These are phyloP conservation scores for Penicillium sp. DNA, from an alignment of 2,329 filamentous ascomycete species.

Conservation along the genomic window DNA sequence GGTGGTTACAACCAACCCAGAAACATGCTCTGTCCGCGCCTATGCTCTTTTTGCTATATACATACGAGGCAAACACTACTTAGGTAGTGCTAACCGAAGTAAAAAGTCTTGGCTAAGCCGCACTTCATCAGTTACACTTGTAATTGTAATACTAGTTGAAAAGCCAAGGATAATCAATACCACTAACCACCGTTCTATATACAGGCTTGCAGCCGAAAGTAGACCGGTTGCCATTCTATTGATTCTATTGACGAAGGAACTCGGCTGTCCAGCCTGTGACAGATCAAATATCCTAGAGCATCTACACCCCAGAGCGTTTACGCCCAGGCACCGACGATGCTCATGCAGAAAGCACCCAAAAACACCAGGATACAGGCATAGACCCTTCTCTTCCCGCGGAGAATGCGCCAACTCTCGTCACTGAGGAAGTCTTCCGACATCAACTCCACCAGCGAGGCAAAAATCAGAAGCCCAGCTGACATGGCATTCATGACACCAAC, in stretches of 20 bases:
- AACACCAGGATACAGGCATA: conserved; percentile 64
- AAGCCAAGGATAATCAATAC: too few relatives aligned
- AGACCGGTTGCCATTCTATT: background rate
- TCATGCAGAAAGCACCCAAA: conserved; percentile 66
- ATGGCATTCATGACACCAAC: conserved; percentile 82
- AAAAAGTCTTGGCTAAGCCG: too few relatives aligned
- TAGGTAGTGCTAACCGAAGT: too few relatives aligned
- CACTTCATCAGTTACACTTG: too few relatives aligned
- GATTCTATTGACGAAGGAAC: background rate
- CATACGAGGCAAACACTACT: too few relatives aligned
- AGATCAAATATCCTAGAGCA: background rate
- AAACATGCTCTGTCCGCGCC: too few relatives aligned
- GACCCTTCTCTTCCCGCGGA: conserved; percentile 61
- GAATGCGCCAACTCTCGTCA: conserved; percentile 68
- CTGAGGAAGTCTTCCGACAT: conserved; percentile 75
- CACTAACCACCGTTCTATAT: background rate
- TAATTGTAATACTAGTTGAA: too few relatives aligned
- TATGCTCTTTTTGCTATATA: too few relatives aligned
- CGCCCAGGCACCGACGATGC: conserved; percentile 69
- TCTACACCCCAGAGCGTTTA: conserved; percentile 32
- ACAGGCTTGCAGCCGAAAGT: too few relatives aligned
- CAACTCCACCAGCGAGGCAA: conserved; percentile 73
- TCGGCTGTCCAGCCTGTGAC: background rate
- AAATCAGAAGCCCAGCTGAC: conserved; percentile 71
- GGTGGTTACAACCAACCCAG: too few relatives aligned